Evolutionary conservation across 2,329 filamentous ascomycete genomes (phyloP).

Genomic region (Paecilomyces formosus): DNA sequence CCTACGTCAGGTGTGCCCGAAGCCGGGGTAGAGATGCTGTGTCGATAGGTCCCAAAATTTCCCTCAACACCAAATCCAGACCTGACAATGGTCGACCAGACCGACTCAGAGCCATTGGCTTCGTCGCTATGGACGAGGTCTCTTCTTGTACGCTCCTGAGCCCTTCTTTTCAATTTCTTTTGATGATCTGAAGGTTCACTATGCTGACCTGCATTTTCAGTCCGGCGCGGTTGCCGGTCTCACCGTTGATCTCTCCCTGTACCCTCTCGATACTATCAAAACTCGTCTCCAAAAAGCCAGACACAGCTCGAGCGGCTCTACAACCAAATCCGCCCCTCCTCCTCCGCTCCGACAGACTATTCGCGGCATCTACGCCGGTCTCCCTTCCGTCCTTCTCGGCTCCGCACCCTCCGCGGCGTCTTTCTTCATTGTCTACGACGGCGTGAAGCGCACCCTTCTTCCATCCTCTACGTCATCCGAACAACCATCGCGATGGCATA

Average conservation of each 20-base stretch:
- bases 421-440: slow-evolving; percentile 95
- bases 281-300: slow-evolving; percentile 70
- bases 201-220: slow-evolving; percentile 27
- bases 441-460: slow-evolving; percentile 53
- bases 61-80: neutral
- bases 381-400: slow-evolving; percentile 82
- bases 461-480: slow-evolving; percentile 19
- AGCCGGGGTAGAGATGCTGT: neutral
- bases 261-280: slow-evolving; percentile 97
- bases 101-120: slow-evolving; percentile 26
- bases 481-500: slow-evolving; percentile 23
- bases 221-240: slow-evolving; percentile 89
- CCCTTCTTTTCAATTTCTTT: neutral
- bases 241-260: slow-evolving; percentile 93
- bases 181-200: slow-evolving; percentile 1
- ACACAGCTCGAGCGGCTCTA: slow-evolving; percentile 15
- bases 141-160: slow-evolving; percentile 22
- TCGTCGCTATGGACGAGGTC: slow-evolving; percentile 38
- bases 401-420: slow-evolving; percentile 90
- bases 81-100: slow-evolving; percentile 18
- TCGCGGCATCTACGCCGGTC: slow-evolving; percentile 83
- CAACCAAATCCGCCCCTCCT: slow-evolving; percentile 54
- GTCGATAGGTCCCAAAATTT: neutral
- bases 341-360: slow-evolving; percentile 79
- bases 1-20: neutral